Conservation (phyloP, 306 rosid species). For the Trifolium subterraneum region DNA sequence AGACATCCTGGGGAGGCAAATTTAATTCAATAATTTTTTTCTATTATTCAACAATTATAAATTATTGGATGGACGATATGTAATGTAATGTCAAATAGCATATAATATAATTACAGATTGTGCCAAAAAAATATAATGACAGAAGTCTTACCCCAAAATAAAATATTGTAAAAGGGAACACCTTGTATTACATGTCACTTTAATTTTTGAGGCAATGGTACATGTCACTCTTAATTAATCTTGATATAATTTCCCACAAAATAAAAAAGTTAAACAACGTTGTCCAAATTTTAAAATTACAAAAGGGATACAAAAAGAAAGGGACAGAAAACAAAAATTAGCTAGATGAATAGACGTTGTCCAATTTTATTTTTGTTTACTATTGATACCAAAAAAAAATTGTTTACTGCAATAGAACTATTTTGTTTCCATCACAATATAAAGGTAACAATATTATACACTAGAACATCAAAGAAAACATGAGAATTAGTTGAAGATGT, state of each 20-base stretch:
- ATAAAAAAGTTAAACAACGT: background rate
- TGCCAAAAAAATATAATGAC: background rate
- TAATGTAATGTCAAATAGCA: background rate
- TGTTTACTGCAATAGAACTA: background rate
- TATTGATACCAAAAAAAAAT: background rate
- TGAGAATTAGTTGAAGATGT: background rate
- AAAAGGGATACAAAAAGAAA: background rate
- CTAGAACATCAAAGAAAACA: background rate
- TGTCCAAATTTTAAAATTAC: background rate
- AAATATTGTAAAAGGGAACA: background rate
- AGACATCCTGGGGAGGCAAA: background rate
- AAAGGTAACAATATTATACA: background rate
- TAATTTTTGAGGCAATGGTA: too few relatives aligned
- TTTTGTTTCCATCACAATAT: background rate
- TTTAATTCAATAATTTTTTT: background rate
- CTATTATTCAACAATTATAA: too few relatives aligned
- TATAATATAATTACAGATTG: too few relatives aligned
- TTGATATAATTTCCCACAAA: background rate
- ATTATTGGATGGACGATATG: background rate
- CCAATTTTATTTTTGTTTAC: background rate
- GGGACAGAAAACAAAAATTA: background rate
- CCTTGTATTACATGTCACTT: too few relatives aligned
- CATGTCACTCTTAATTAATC: constrained; percentile 1
- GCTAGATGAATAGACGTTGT: background rate
- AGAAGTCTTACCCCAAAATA: background rate